Base-by-base conservation (phyloP, 2,329 filamentous ascomycete genomes). In the Pyricularia grisea region DNA sequence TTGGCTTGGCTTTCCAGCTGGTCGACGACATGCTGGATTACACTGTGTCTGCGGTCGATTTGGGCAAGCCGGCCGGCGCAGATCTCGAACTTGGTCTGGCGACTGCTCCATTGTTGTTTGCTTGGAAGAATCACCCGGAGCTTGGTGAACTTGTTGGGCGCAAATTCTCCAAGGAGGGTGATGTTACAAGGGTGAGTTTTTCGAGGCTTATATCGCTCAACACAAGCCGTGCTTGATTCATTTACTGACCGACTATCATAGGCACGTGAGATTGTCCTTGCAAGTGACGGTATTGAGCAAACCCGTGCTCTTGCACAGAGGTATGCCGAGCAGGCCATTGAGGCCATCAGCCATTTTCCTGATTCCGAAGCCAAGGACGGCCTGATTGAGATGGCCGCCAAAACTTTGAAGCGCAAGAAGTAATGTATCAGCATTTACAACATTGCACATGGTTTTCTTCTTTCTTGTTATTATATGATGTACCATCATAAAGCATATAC, bases 21-120 rank as follows among this genome's bases (percentile, higher is more conserved):
- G 94, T 99, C 20, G 95, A 99, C 77, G 95, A 99, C 77, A 92
- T 99, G 91, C 84, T 99, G 74, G 95, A 99, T 79, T 99, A 98
- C 78, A 98, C 95, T 0, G 87, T 93, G 71, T 93, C 87, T 68
- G 93, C 89, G 61, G 85, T 87, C 70, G 93, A 97, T 77, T 82
- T 99, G 61, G 95, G 95, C 28, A 99, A 99, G 81, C 95, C 95
- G 2, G 92, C 94, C 5, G 95, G 94, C 60, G 95, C 95, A 33
- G 95, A 99, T 79, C 80, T 99, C 71, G 93, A 98, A 80, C 83
- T 99, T 33, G 95, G 95, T 4, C 85, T 99, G 69, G 95, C 95
- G 63, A 99, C 95, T 14, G 95, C 95, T 14, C 95, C 95, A 20
- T 81, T 99, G 72, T 81, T 99, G 61, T 99, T 98, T 81, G 95